Evolutionary conservation across 2,329 filamentous ascomycete genomes (phyloP), one percentile per base, ranked within the genome.

Genomic region (Hypoxylon sp.): DNA sequence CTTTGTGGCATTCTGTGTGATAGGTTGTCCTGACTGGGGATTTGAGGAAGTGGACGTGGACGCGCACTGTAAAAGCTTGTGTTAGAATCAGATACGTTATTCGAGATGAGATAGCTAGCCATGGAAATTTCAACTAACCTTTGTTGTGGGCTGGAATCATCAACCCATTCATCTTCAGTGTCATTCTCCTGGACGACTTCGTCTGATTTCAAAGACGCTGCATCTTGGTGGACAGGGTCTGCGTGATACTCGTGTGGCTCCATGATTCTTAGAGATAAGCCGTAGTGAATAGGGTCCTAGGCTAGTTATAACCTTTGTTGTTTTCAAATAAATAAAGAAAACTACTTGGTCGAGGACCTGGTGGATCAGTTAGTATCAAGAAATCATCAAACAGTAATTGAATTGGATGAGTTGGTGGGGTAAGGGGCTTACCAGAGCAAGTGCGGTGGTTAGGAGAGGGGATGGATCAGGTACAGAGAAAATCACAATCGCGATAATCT

Each of bases 71-170:
- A 65, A 3, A 62, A 29, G n/a, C 2, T 52, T 13, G 10, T 32
- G 35, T 52, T 67, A 21, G 62, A 21, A 31, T 44, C 10, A 19
- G 10, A 32, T n/a, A 31, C 29, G 31, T 15, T 29, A 17, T 46
- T 52, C 1, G 46, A 46, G 29, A 37, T 27, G 13, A 61, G 32
- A 21, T 19, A n/a, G 17, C 7, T 15, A 21, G 60, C 56, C 35
- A 61, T 47, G 6, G 65, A 35, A 17, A 32, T 53, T n/a, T 54
- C 35, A 2, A 68, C 60, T 65, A 37, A 68, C 61, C 65, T 68
- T 51, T 42, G 13, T 46, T 29, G 13, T 21, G 35, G 5, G 15
- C 17, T 35, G n/a, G n/a, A 21, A n/a, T 44, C 39, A 21, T 19
- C 17, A 21, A 19, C 17, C 2, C 17, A 10, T 17, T 21, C 7